Conservation (phyloP, 495 filamentous ascomycete genomes). For the Trichoderma gamsii region DNA sequence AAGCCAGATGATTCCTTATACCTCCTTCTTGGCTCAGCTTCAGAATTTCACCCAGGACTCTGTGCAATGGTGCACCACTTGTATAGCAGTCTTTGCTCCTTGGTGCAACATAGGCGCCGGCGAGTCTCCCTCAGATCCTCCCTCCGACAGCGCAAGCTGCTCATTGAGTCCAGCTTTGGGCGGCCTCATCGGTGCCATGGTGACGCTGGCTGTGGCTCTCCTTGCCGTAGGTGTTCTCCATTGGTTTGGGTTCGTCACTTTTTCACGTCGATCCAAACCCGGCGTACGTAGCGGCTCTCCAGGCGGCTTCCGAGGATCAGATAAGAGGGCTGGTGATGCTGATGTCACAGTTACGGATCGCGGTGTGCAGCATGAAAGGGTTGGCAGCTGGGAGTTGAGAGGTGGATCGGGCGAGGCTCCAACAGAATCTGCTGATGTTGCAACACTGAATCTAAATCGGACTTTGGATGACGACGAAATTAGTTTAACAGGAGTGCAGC, state of each 20-base stretch:
- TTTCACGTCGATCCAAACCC: slow-evolving; percentile 18
- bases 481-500: slow-evolving; percentile 18
- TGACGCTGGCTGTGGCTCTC: slow-evolving; percentile 24
- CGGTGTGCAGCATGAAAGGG: slow-evolving; percentile 31
- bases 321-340: slow-evolving; percentile 33
- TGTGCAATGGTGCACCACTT: slow-evolving; percentile 30
- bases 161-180: slow-evolving; percentile 28
- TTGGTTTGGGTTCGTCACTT: slow-evolving; percentile 27
- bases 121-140: neutral
- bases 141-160: neutral
- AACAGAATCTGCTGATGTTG: slow-evolving; percentile 9
- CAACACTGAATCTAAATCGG: slow-evolving; percentile 11
- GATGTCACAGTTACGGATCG: slow-evolving; percentile 30
- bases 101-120: slow-evolving; percentile 12
- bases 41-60: slow-evolving; percentile 23
- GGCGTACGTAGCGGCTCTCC: slow-evolving; percentile 21
- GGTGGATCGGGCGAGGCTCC: slow-evolving; percentile 4
- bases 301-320: slow-evolving; percentile 34
- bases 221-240: slow-evolving; percentile 24
- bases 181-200: slow-evolving; percentile 35
- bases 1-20: slow-evolving; percentile 24
- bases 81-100: slow-evolving; percentile 21
- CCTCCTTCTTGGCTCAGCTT: slow-evolving; percentile 25
- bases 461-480: slow-evolving; percentile 23
- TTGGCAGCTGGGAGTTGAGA: slow-evolving; percentile 39